Percentiles rank a stretch among this genome's conserved stretches.
These are phyloP conservation scores for Trametes cinnabarina DNA, from an alignment of 768 basidiomycete genomes.

Conservation along the genomic window DNA sequence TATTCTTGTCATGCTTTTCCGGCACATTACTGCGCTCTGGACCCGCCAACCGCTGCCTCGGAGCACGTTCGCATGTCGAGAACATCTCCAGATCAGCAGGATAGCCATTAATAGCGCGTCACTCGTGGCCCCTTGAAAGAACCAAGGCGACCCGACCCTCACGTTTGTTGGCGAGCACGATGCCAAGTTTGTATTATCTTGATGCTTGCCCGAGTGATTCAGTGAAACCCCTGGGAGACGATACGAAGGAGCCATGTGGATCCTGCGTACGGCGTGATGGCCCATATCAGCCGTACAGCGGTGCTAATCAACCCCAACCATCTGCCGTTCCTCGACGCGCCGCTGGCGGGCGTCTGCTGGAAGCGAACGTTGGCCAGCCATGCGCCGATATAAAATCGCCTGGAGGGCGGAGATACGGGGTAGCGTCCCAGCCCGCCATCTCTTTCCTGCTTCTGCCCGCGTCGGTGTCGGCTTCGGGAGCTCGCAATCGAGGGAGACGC, in stretches of 20 bases:
- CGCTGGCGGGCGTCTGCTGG: not conserved
- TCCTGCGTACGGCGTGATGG: not conserved
- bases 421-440: not conserved
- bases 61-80: too few species aligned
- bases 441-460: not conserved
- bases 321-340: not conserved
- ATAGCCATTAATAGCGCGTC: not conserved
- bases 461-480: not conserved
- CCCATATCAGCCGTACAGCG: not conserved
- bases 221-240: not conserved
- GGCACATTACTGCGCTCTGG: too few species aligned
- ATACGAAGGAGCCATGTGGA: not conserved
- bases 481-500: not conserved
- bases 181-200: not conserved
- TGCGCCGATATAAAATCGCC: not conserved
- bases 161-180: not conserved
- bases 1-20: too few species aligned
- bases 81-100: too few species aligned
- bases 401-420: not conserved
- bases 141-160: too few species aligned
- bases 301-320: not conserved
- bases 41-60: too few species aligned
- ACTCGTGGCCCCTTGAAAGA: too few species aligned
- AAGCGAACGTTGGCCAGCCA: not conserved
- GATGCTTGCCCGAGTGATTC: not conserved